A percentile compares a stretch with the other conserved stretches of the same genome.
Conservation (phyloP, 345 rosid species). For the Eucalyptus cladocalyx region DNA sequence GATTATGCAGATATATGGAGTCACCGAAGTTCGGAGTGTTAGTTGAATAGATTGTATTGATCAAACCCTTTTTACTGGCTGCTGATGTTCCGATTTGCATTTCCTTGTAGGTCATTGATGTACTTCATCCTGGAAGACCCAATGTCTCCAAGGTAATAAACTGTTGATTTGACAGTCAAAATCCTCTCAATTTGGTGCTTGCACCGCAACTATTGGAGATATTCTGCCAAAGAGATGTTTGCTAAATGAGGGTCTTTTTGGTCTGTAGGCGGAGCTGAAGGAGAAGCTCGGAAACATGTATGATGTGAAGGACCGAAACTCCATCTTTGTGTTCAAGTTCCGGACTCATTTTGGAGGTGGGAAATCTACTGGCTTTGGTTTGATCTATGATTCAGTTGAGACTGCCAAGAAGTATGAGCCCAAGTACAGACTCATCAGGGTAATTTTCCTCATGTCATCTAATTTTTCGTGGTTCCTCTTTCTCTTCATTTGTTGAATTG, state of each 20-base stretch:
- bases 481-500: neutral
- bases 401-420: constrained; percentile 94
- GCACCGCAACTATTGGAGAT: neutral
- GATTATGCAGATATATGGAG: neutral
- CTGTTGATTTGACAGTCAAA: neutral
- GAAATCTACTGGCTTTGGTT: constrained; percentile 93
- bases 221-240: neutral
- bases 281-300: constrained; percentile 79
- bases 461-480: neutral
- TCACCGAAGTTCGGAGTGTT: neutral
- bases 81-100: neutral
- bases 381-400: constrained; percentile 84
- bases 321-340: constrained; percentile 94
- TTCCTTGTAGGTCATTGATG: constrained; percentile 62
- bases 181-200: neutral
- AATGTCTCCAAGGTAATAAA: constrained; percentile 82
- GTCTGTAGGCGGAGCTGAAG: constrained; percentile 63
- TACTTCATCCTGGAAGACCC: constrained; percentile 89
- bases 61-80: neutral
- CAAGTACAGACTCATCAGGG: constrained; percentile 97
- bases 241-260: neutral
- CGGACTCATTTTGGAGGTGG: constrained; percentile 99
- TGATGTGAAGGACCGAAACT: constrained; percentile 80
- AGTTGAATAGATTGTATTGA: neutral
- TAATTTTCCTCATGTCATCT: constrained; percentile 3